A percentile compares a stretch with the other conserved stretches of the same genome.
These are phyloP conservation scores for Scopulariopsis brevicaulis DNA, from an alignment of 2,329 filamentous ascomycete genomes.

Conservation along the genomic window DNA sequence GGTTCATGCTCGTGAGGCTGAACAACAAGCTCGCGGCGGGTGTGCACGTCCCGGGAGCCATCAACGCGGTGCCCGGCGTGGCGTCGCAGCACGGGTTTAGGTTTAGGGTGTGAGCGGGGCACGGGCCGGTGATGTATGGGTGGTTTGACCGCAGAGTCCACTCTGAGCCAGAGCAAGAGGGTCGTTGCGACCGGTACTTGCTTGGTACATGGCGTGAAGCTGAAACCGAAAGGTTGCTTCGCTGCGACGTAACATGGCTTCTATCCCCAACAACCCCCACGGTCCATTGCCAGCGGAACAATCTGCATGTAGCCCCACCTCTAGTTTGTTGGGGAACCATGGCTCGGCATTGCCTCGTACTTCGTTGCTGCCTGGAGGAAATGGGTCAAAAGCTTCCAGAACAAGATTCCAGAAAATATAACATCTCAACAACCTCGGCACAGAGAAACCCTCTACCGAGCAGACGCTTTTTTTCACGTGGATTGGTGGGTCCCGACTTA, in stretches of 20 bases:
- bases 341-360: too few species aligned
- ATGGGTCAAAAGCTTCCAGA: too few species aligned
- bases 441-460: not conserved
- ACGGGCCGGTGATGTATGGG: not conserved
- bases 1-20: conserved; percentile 50
- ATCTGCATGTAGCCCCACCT: too few species aligned
- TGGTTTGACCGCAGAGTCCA: not conserved
- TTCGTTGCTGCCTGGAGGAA: too few species aligned
- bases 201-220: not conserved
- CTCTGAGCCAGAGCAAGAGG: not conserved
- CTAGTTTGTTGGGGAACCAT: too few species aligned
- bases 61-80: conserved; percentile 43
- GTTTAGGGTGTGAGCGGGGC: conserved; percentile 39
- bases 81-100: conserved; percentile 52
- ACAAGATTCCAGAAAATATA: too few species aligned
- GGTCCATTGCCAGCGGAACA: too few species aligned
- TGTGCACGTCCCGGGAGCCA: conserved; percentile 41
- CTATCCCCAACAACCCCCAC: too few species aligned
- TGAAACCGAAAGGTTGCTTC: not conserved
- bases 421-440: not conserved
- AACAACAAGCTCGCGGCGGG: conserved; percentile 60
- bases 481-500: not conserved
- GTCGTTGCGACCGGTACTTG: not conserved
- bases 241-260: too few species aligned
- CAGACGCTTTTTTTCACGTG: not conserved